phyloP scores from a whole-genome alignment of 75 land plant species.

The Adiantum capillusveneris region DNA sequence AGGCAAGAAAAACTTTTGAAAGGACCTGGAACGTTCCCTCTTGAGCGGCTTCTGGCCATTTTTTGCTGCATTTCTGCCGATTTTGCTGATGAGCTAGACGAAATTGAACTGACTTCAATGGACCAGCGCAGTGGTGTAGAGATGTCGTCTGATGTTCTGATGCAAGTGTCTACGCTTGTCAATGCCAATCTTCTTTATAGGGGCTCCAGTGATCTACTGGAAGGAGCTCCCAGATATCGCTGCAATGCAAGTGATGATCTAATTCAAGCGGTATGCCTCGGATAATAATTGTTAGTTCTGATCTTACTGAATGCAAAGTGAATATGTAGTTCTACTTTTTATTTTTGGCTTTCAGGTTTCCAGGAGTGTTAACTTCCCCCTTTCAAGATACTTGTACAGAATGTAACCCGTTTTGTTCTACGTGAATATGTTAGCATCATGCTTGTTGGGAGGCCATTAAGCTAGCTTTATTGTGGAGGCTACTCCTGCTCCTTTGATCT shows the following conservation, averaged over 20 bases:
- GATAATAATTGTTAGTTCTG: neutral
- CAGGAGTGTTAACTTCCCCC: constrained; percentile 69
- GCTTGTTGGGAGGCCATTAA: no score
- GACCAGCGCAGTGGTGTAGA: constrained; percentile 18
- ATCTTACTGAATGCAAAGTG: neutral
- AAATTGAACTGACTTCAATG: constrained; percentile 11
- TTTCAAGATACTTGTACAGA: constrained; percentile 70
- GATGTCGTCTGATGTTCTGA: constrained; percentile 74
- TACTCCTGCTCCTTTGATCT: no score
- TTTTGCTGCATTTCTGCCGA: constrained; percentile 80
- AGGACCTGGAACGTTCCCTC: constrained; percentile 86
- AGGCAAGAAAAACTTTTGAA: constrained; percentile 70
- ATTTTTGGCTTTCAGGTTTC: constrained; percentile 50
- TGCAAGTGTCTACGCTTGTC: constrained; percentile 85
- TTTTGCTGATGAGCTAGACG: constrained; percentile 27
- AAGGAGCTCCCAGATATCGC: constrained; percentile 70
- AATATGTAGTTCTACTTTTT: neutral
- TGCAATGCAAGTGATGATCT: constrained; percentile 65
- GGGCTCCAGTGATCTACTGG: constrained; percentile 81
- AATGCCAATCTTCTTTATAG: constrained; percentile 72
- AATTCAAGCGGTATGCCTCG: constrained; percentile 57
- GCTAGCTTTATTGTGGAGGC: no score
- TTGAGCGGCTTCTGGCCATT: constrained; percentile 90
- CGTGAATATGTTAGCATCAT: no score
- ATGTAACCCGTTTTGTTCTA: neutral